A percentile compares a stretch with the other conserved stretches of the same genome.
Conservation (phyloP, 2,329 filamentous ascomycete genomes). For the Plectosphaerella sp. region DNA sequence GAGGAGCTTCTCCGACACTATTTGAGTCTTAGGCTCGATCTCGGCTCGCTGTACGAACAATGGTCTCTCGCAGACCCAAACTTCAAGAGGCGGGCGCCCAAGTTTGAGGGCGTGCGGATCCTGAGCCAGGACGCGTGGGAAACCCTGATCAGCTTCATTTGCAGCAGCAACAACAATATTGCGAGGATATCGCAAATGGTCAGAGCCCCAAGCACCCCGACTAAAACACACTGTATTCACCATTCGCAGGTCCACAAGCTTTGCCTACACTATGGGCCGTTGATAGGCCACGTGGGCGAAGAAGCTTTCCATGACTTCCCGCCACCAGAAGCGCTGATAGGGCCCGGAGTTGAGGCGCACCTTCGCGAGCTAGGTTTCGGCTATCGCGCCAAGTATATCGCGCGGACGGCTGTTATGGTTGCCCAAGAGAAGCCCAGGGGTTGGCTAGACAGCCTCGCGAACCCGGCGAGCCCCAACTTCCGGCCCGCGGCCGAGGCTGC, state of each 20-base stretch:
- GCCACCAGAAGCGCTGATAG: conserved; percentile 65
- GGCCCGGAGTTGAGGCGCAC: conserved; percentile 70
- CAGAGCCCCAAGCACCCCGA: conserved; percentile 6
- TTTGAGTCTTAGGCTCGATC: conserved; percentile 77
- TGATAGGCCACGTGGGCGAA: conserved; percentile 66
- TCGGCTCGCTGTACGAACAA: conserved; percentile 72
- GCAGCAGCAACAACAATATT: conserved; percentile 99
- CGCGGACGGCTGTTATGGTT: conserved; percentile 76
- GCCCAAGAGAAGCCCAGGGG: conserved; percentile 58
- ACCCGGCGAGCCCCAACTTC: conserved; percentile 66
- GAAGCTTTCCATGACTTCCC: conserved; percentile 86
- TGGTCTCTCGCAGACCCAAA: conserved; percentile 86
- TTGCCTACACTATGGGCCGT: conserved; percentile 76
- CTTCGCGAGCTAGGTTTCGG: conserved; percentile 85
- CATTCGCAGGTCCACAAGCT: conserved; percentile 68
- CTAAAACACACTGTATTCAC: neutral
- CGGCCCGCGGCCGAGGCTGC: conserved; percentile 32
- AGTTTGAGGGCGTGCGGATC: conserved; percentile 88
- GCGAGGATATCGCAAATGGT: conserved; percentile 93
- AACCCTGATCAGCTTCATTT: conserved; percentile 89
- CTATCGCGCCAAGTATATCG: conserved; percentile 90
- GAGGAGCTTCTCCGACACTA: conserved; percentile 75
- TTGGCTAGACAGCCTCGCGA: conserved; percentile 77
- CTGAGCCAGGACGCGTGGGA: conserved; percentile 96
- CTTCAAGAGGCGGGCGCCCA: conserved; percentile 80